These are phyloP conservation scores for Arthroderma sp. DNA, from an alignment of 2,329 filamentous ascomycete genomes.

Conservation along the genomic window DNA sequence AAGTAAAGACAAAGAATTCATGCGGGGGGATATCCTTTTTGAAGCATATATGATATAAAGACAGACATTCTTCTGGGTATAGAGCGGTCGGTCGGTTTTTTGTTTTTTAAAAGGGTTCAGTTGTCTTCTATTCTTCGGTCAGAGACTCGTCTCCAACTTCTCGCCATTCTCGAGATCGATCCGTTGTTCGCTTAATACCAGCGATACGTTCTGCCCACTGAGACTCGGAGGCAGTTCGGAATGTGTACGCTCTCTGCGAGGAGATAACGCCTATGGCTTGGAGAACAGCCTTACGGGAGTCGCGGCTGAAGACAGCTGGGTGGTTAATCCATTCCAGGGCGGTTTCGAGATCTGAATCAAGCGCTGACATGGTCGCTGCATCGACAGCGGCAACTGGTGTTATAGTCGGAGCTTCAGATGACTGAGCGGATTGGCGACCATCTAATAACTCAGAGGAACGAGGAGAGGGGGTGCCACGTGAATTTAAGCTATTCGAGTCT, in stretches of 20 bases:
- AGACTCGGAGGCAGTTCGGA: slow-evolving; percentile 75
- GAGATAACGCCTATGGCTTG: slow-evolving; percentile 96
- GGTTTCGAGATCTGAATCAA: slow-evolving; percentile 81
- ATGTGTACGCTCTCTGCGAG: slow-evolving; percentile 86
- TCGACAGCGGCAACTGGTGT: slow-evolving; percentile 64
- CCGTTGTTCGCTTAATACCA: slow-evolving; percentile 69
- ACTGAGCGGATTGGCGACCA: slow-evolving; percentile 14
- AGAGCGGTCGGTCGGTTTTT: too few relatives aligned
- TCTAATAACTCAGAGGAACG: slow-evolving; percentile 23
- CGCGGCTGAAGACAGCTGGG: slow-evolving; percentile 83
- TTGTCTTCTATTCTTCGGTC: slow-evolving; percentile 35
- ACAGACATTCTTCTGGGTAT: too few relatives aligned
- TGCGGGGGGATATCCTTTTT: too few relatives aligned
- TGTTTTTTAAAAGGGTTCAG: too few relatives aligned
- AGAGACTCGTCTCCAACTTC: slow-evolving; percentile 67
- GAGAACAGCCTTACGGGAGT: slow-evolving; percentile 87
- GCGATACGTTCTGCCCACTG: slow-evolving; percentile 75
- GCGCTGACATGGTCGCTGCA: slow-evolving; percentile 61
- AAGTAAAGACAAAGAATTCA: too few relatives aligned
- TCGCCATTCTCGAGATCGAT: slow-evolving; percentile 80
- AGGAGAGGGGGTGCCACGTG: slow-evolving; percentile 26
- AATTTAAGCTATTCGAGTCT: slow-evolving; percentile 18
- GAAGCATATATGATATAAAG: too few relatives aligned
- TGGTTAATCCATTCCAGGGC: slow-evolving; percentile 96
- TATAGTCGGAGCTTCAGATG: slow-evolving; percentile 33